phyloP scores from a whole-genome alignment of 495 filamentous ascomycete genomes.

The Aspergillus indologenus region DNA sequence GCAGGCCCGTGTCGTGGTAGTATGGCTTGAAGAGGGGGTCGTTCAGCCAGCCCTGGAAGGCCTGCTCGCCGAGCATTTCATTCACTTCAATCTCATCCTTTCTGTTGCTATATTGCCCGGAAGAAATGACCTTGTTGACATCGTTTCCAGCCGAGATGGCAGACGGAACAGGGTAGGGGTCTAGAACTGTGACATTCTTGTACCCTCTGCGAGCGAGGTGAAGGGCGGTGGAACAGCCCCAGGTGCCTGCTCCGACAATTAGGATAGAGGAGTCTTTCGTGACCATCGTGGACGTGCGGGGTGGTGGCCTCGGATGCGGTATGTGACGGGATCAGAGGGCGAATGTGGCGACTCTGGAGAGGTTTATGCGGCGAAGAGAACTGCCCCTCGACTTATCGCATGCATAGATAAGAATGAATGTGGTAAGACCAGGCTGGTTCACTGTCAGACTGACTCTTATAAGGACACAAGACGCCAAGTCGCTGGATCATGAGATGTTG shows the following conservation, averaged over 20 bases:
- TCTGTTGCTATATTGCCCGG: slow-evolving; percentile 19
- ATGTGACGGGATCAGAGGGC: slow-evolving; percentile 36
- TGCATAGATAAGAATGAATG: not conserved
- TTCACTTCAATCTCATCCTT: slow-evolving; percentile 31
- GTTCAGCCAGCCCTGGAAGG: slow-evolving; percentile 44
- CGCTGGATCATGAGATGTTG: slow-evolving; percentile 7
- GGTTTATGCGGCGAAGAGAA: not conserved
- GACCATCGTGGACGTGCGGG: slow-evolving; percentile 37
- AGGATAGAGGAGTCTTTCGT: slow-evolving; percentile 26
- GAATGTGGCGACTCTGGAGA: not conserved
- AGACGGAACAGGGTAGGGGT: slow-evolving; percentile 45
- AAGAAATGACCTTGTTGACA: slow-evolving; percentile 50
- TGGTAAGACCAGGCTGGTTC: not conserved
- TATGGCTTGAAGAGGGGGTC: slow-evolving; percentile 47
- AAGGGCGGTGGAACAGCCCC: slow-evolving; percentile 52
- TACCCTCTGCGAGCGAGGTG: slow-evolving; percentile 50
- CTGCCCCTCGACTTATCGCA: not conserved
- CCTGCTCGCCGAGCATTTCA: slow-evolving; percentile 27
- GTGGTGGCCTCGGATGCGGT: slow-evolving; percentile 42
- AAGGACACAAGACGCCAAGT: not conserved
- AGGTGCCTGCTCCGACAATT: slow-evolving; percentile 48
- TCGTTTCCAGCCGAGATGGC: slow-evolving; percentile 54
- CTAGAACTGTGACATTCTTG: slow-evolving; percentile 46
- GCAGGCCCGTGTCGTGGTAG: slow-evolving; percentile 50
- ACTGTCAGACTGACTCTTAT: slow-evolving; percentile 36